phyloP scores from a whole-genome alignment of 139 green algal species.

The Tetradesmus lagerheimii region DNA sequence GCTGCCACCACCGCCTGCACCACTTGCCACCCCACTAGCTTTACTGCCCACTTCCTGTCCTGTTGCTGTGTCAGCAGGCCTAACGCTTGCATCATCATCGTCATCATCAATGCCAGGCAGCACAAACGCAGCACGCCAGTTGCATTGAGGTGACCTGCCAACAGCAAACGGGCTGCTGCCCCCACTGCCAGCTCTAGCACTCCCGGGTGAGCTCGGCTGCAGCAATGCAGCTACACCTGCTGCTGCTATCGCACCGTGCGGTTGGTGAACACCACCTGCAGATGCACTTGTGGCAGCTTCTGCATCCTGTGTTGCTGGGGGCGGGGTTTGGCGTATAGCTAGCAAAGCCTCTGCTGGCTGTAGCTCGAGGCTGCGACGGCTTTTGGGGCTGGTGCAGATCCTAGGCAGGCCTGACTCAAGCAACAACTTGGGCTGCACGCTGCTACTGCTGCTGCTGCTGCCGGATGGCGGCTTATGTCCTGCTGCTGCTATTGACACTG shows the following conservation, averaged over 20 bases:
- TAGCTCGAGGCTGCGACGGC: neutral
- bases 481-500: neutral
- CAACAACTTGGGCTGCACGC: neutral
- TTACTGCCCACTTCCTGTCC: neutral
- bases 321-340: neutral
- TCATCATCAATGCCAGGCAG: neutral
- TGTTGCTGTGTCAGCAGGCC: neutral
- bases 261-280: neutral
- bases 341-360: neutral
- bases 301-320: neutral
- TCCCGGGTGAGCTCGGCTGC: neutral
- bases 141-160: conserved; percentile 5
- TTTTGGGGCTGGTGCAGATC: neutral
- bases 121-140: conserved; percentile 38
- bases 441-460: neutral
- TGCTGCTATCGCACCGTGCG: neutral
- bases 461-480: neutral
- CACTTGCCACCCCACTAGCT: neutral
- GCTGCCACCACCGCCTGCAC: neutral
- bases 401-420: neutral
- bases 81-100: neutral
- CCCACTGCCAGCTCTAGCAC: neutral
- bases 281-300: neutral
- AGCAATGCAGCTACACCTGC: neutral
- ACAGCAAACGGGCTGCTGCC: neutral